Evolutionary conservation across 495 filamentous ascomycete species (phyloP).

Genomic region (Terfezia boudieri): DNA sequence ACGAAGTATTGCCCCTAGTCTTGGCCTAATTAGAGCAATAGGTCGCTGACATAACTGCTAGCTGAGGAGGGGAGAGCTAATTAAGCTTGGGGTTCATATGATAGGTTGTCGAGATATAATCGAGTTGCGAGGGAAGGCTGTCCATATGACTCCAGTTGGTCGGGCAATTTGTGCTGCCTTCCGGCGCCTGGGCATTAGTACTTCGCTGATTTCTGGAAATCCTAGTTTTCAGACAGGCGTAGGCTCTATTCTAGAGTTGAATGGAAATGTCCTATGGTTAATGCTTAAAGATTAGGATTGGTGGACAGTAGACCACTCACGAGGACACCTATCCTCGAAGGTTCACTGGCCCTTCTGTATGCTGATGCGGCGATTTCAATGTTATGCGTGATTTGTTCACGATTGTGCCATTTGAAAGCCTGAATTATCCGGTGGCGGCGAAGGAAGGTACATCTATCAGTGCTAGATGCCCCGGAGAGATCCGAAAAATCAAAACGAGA

Average conservation of each 20-base stretch:
- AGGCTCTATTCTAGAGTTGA: neutral
- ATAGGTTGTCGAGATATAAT: constrained; percentile 15
- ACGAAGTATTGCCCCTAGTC: constrained; percentile 7
- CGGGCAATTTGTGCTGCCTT: constrained; percentile 15
- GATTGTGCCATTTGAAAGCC: constrained; percentile 12
- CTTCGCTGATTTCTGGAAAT: constrained; percentile 14
- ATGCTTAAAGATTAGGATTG: constrained; percentile 6
- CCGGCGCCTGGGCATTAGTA: constrained; percentile 13
- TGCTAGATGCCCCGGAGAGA: neutral
- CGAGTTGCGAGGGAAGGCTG: constrained; percentile 12
- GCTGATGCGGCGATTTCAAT: constrained; percentile 14
- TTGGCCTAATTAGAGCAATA: neutral
- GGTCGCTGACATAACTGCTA: constrained; percentile 4
- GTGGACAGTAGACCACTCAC: constrained; percentile 17
- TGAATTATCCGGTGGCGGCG: constrained; percentile 11
- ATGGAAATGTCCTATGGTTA: neutral
- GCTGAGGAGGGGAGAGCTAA: constrained; percentile 17
- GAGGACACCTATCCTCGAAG: constrained; percentile 11
- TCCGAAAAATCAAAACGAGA: constrained; percentile 1
- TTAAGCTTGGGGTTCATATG: constrained; percentile 18
- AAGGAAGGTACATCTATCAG: constrained; percentile 2
- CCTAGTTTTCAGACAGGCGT: constrained; percentile 16
- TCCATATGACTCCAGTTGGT: constrained; percentile 15
- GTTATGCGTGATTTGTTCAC: constrained; percentile 15
- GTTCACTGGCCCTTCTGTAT: constrained; percentile 8